Base-by-base conservation (phyloP, 306 rosid genomes). In the Vachellia collinsii region DNA sequence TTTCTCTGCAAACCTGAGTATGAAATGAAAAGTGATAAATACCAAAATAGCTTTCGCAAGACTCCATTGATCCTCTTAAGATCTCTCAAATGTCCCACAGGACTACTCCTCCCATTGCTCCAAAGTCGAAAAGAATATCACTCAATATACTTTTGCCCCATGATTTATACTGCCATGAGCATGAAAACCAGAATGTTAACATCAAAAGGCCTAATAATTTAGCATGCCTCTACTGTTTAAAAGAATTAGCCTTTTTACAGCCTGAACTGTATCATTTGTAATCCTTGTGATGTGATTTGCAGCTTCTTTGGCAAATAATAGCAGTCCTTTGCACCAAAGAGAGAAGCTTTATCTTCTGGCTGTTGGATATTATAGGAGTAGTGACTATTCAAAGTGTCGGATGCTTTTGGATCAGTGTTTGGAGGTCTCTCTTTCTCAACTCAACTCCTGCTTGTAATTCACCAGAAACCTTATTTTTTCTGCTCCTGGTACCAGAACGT, bases 301-400 rank as follows among this genome's bases (percentile, higher is more conserved):
- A 94, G 98, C 88, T 84, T 84, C 94, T 64, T 41, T 88, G 83
- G 83, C 76, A 70, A 46, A 80, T 77, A 70, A 76, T 58, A 80
- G 6, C 74, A 82, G 77, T 75, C 91, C 94, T 76, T 78, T 80
- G 86, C 88, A 90, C 54, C 70, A 75, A 83, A 90, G 97, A 86
- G 97, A 94, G 90, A 91, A 81, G 85, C 82, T 91, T 34, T 94
- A 94, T 86, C 98, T 92, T 71, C 92, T 94, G 74, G 94, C 94
- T 48, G 94, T 94, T 87, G 97, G 98, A 79, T 86, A 88, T 83
- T 92, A 91, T 89, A 85, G 98, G 87, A 86, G 87, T 81, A 89
- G 85, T 51, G 90, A 91, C 59, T 86, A 80, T 84, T 53, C 83
- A 1, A 90, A 89, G 91, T 88, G 98, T 80, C 86, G 97, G 80